A percentile compares a stretch with the other conserved stretches of the same genome.
phyloP scores from a whole-genome alignment of 768 basidiomycete species.

The Mycena maculata region DNA sequence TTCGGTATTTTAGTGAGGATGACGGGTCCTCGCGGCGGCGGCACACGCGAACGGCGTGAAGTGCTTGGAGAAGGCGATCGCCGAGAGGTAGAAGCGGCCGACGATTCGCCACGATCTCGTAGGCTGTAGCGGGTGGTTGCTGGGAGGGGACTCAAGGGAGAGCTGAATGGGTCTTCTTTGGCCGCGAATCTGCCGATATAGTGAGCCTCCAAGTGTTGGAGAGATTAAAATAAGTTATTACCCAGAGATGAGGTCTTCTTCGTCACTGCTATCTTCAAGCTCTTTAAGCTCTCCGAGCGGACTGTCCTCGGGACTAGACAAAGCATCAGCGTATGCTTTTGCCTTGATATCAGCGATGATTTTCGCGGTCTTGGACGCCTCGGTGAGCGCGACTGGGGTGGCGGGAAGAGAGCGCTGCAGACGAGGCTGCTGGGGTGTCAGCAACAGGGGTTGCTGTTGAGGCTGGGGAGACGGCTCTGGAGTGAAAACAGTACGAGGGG shows the following conservation, averaged over 20 bases:
- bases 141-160: slow-evolving; percentile 25
- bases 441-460: slow-evolving; percentile 16
- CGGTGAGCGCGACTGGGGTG: slow-evolving; percentile 46
- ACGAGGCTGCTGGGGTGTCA: slow-evolving; percentile 20
- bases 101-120: slow-evolving; percentile 28
- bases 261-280: slow-evolving; percentile 66
- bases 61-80: slow-evolving; percentile 25
- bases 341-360: slow-evolving; percentile 76
- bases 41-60: slow-evolving; percentile 12
- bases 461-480: slow-evolving; percentile 24
- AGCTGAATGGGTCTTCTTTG: slow-evolving; percentile 17
- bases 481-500: slow-evolving; percentile 10
- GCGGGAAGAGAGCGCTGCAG: slow-evolving; percentile 20
- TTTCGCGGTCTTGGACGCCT: slow-evolving; percentile 60
- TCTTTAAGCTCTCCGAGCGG: slow-evolving; percentile 54
- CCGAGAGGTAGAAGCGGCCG: slow-evolving; percentile 21
- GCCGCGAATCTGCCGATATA: slow-evolving; percentile 13
- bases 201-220: not conserved
- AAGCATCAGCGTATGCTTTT: slow-evolving; percentile 60
- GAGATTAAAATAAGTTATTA: not conserved
- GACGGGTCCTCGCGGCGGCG: slow-evolving; percentile 16
- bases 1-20: slow-evolving; percentile 29
- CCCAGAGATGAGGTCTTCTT: slow-evolving; percentile 45
- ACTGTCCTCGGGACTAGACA: slow-evolving; percentile 58
- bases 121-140: slow-evolving; percentile 21